A percentile compares a stretch with the other conserved stretches of the same genome.
phyloP scores from a whole-genome alignment of 805 yeast genomes.

The Nakazawaea ishiwadae region DNA sequence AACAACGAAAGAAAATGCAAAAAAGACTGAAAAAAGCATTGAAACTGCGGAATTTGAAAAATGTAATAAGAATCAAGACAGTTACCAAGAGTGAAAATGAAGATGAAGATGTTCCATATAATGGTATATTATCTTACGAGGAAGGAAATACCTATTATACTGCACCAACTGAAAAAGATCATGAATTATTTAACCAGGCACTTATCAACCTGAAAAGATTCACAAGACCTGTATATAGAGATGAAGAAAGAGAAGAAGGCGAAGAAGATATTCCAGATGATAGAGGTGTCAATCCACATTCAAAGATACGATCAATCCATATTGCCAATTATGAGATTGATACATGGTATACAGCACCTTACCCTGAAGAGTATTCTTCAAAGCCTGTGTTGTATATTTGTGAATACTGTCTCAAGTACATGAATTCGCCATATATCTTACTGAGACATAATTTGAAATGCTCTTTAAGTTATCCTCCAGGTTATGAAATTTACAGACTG shows the following conservation, averaged over 20 bases:
- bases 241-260: conserved; percentile 21
- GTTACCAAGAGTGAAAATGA: conserved; percentile 18
- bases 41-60: conserved; percentile 14
- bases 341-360: conserved; percentile 92
- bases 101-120: conserved; percentile 58
- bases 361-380: conserved; percentile 77
- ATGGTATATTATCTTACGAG: conserved; percentile 57
- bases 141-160: conserved; percentile 60
- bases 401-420: conserved; percentile 78
- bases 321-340: conserved; percentile 71
- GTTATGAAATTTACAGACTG: conserved; percentile 83
- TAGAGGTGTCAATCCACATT: conserved; percentile 22
- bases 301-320: conserved; percentile 58
- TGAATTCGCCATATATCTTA: conserved; percentile 60
- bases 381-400: conserved; percentile 67
- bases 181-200: conserved; percentile 40
- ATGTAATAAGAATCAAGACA: background rate
- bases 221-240: conserved; percentile 22
- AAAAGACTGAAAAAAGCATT: conserved; percentile 6
- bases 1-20: conserved; percentile 15
- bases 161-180: conserved; percentile 51
- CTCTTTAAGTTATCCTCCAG: conserved; percentile 73
- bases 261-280: conserved; percentile 20
- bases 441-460: conserved; percentile 77
- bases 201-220: conserved; percentile 30